Base-by-base conservation (phyloP, 2,329 filamentous ascomycete genomes). In the Aspergillus sp. region DNA sequence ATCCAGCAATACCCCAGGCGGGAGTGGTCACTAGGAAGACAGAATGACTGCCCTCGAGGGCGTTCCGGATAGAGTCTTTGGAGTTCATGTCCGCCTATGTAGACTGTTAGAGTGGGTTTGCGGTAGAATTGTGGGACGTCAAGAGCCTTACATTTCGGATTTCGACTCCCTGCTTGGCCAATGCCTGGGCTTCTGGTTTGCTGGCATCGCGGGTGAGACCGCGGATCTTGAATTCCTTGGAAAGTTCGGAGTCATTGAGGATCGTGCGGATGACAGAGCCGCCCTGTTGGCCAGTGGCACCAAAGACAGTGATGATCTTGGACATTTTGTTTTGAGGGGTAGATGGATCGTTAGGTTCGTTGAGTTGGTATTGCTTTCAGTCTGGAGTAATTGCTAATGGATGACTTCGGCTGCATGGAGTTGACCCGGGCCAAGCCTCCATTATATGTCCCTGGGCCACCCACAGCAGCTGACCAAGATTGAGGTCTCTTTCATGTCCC, bases 1-100 rank as follows among this genome's bases (percentile, higher is more conserved):
- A 48, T 3, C 47, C 50, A n/a, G 58, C 52, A 11, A 27, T 32
- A 5, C 52, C 54, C 23, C 54, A 60, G 8, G 71, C 83, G 70
- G 76, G 79, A 68, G 56, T 76, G 19, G 81, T 84, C 59, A 84
- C 77, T 10, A 73, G 67, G 68, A 84, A 84, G 36, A 83, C 78
- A 0, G 80, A 80, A 62, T 83, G 78, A 1, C 76, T 79, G 41
- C 78, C 78, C 0, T 67, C 63, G 17, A 84, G 67, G 2, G 81
- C 82, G 10, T 63, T 27, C 5, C 70, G 68, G 7, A 85, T 66
- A 2, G 80, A 80, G 4, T 65, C 62, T 27, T 71, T 70, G 61
- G 78, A 71, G 54, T 73, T 68, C 17, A 81, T 64, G 48, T 83
- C 78, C 6, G 75, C 82, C 47, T 32, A 13, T 2, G 2, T 8